Percentiles rank a stretch among this genome's conserved stretches.
phyloP scores from a whole-genome alignment of 129 eudicot species.

The Kitagawia praeruptora region DNA sequence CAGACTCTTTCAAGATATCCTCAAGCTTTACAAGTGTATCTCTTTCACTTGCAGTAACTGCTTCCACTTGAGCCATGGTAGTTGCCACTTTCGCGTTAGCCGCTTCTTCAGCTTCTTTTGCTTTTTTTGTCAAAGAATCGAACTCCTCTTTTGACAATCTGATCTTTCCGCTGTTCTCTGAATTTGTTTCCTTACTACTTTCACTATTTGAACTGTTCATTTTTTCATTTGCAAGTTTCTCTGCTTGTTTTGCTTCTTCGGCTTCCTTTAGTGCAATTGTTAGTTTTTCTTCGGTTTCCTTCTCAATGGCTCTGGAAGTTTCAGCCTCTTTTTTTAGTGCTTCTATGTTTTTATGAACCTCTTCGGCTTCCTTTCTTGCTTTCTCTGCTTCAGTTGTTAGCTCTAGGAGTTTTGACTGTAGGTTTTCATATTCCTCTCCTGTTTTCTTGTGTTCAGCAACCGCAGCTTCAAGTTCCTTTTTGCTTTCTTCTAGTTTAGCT shows the following conservation, averaged over 20 bases:
- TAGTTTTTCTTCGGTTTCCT: conserved; percentile 46
- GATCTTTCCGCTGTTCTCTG: conserved; percentile 30
- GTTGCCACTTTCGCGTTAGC: conserved; percentile 62
- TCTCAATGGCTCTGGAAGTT: conserved; percentile 20
- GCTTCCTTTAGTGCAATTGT: conserved; percentile 43
- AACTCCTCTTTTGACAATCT: conserved; percentile 47
- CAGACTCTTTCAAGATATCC: conserved; percentile 33
- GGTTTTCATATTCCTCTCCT: conserved; percentile 23
- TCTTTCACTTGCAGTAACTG: conserved; percentile 41
- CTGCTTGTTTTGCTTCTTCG: conserved; percentile 72
- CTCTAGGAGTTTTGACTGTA: conserved; percentile 27
- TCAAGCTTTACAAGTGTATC: conserved; percentile 39
- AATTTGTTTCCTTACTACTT: conserved; percentile 6
- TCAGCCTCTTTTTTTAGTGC: conserved; percentile 38
- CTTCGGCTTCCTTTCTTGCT: conserved; percentile 45
- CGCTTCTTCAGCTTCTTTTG: conserved; percentile 26
- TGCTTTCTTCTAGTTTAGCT: conserved; percentile 37
- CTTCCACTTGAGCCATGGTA: conserved; percentile 54
- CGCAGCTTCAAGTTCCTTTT: conserved; percentile 43
- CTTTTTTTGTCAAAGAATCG: conserved; percentile 48
- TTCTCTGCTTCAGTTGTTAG: conserved; percentile 33
- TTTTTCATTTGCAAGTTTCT: conserved; percentile 45
- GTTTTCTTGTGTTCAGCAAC: conserved; percentile 25
- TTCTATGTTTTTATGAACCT: conserved; percentile 25
- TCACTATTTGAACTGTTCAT: conserved; percentile 23